Base-by-base conservation (phyloP, 768 basidiomycete genomes). In the Clitopilus passeckerianus region DNA sequence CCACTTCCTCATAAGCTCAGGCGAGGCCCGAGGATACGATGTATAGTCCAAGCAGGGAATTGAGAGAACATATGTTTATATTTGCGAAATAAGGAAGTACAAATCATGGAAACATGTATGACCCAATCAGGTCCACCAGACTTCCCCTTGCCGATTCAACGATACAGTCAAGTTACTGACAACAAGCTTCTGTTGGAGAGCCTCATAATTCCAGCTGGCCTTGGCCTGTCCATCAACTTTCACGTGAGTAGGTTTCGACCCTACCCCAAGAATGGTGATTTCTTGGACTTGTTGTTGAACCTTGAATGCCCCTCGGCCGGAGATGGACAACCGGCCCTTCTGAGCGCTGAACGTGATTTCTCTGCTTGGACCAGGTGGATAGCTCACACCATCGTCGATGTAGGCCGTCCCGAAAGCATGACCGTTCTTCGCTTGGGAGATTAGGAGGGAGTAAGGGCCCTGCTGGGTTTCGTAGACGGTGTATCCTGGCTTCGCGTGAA, bases 321-420 rank as follows among this genome's bases (percentile, higher is more conserved):
- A 62, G 30, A 88, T 74, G 0, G 57, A 57, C 24, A 90, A 60
- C 54, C 67, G 57, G 8, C 72, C 68, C 14, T 64, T 63, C 3
- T 62, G 59, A 7, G 76, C 80, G 0, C 61, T 56, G 67, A 90
- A 81, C 0, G 65, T 76, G 57, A 90, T 66, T 7, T 65, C 79
- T 57, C 75, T 79, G 67, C 73, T 80, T 3, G 79, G 76, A n/a
- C 80, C 80, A n/a, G 84, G 84, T 20, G 84, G 83, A 58, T 79
- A 67, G 64, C 77, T 84, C 34, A 83, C 76, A 8, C 89, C 90
- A 65, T 91, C 90, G 67, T 91, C 90, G 18, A 91, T 62, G 66
- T 86, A 87, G 0, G 85, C 83, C 24, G 77, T 71, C 0, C 89
- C 90, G 46, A 75, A 79, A 0, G 89, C 88, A 6, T 67, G 59